These are phyloP conservation scores for Pezicula neosporulosa DNA, from an alignment of 2,329 filamentous ascomycete species.

Conservation along the genomic window DNA sequence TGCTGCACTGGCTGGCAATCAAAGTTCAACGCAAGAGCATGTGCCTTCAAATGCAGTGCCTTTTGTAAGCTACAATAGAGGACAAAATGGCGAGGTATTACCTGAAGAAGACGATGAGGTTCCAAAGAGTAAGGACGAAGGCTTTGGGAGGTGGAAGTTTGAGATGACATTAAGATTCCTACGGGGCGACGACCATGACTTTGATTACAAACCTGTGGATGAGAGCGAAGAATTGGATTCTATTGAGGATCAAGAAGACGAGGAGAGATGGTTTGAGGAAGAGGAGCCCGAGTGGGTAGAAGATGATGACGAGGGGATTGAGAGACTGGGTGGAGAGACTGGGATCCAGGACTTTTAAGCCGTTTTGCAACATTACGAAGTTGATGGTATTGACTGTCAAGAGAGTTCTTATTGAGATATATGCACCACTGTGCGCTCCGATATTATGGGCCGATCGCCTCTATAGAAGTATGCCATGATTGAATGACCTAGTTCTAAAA, in stretches of 20 bases:
- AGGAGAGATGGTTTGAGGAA: constrained; percentile 32
- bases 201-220: constrained; percentile 28
- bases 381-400: too few species aligned
- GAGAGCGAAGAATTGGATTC: constrained; percentile 27
- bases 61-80: constrained; percentile 22
- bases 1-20: constrained; percentile 18
- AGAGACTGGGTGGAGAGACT: constrained; percentile 24
- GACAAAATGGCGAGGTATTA: constrained; percentile 22
- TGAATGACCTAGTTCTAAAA: too few species aligned
- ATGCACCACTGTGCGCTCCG: too few species aligned
- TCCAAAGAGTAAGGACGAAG: constrained; percentile 27
- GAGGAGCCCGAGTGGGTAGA: constrained; percentile 29
- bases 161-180: constrained; percentile 30
- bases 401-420: too few species aligned
- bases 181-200: constrained; percentile 30
- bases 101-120: constrained; percentile 28
- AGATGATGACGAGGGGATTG: constrained; percentile 12
- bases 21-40: neutral
- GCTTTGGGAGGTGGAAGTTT: constrained; percentile 28
- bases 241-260: constrained; percentile 27
- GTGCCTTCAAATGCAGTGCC: constrained; percentile 9
- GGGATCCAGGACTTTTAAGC: constrained; percentile 30
- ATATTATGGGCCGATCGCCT: too few species aligned
- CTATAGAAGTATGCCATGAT: too few species aligned
- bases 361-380: too few species aligned